Percentiles rank a stretch among this genome's conserved stretches.
These are phyloP conservation scores for Eucalyptus lansdowneana DNA, from an alignment of 345 rosid species.

Conservation along the genomic window DNA sequence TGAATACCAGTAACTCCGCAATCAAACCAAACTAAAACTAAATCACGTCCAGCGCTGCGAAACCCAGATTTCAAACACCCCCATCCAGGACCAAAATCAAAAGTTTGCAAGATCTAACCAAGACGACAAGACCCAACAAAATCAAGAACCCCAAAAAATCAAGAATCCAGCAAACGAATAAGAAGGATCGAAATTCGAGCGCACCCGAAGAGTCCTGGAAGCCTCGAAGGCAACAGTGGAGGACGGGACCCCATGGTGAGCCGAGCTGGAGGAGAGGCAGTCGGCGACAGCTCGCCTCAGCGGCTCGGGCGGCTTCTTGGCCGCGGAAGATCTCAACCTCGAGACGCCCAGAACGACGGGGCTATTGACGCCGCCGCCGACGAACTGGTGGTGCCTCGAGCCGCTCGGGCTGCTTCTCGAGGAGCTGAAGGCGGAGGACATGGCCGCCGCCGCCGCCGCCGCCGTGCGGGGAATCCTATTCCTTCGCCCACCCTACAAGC, in stretches of 20 bases:
- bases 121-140: background rate
- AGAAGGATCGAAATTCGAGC: constrained; percentile 4
- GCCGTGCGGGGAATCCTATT: background rate
- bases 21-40: background rate
- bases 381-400: constrained; percentile 29
- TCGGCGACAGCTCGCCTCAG: constrained; percentile 87
- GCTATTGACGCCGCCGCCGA: constrained; percentile 15
- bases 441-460: background rate
- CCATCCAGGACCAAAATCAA: background rate
- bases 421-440: constrained; percentile 44
- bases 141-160: background rate
- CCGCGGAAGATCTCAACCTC: constrained; percentile 77
- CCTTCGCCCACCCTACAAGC: background rate
- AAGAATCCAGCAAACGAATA: background rate
- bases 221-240: constrained; percentile 48
- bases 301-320: constrained; percentile 93
- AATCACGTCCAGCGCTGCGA: background rate
- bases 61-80: background rate
- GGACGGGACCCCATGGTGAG: constrained; percentile 31
- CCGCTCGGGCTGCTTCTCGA: constrained; percentile 63
- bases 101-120: constrained; percentile 21
- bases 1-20: background rate
- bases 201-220: constrained; percentile 88
- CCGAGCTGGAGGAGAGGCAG: constrained; percentile 50
- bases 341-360: constrained; percentile 19